Conservation (phyloP, 1,284 basidiomycete species). For the Ceratobasidium sp. region DNA sequence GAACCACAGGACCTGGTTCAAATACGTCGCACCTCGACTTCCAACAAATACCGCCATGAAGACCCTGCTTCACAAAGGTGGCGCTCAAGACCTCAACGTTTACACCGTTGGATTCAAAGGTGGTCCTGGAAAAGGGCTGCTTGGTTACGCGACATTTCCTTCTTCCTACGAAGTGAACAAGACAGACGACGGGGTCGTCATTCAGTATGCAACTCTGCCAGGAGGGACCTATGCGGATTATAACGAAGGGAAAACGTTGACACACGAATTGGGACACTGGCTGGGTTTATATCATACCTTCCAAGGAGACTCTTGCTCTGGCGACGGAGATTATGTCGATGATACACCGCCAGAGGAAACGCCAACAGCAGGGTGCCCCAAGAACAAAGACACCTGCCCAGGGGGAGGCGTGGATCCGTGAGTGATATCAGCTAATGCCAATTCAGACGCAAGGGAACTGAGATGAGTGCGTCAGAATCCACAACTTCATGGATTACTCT, state of each 20-base stretch:
- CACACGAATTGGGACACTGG: slow-evolving; percentile 48
- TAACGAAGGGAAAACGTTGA: slow-evolving; percentile 46
- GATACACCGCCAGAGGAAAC: slow-evolving; percentile 45
- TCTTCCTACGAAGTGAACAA: slow-evolving; percentile 37
- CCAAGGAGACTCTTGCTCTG: slow-evolving; percentile 46
- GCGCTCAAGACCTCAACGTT: slow-evolving; percentile 45
- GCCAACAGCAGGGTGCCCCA: slow-evolving; percentile 40
- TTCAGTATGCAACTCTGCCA: slow-evolving; percentile 44
- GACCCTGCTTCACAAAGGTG: slow-evolving; percentile 43
- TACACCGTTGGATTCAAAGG: slow-evolving; percentile 44
- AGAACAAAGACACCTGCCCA: slow-evolving; percentile 41
- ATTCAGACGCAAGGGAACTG: not conserved
- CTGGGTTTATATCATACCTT: slow-evolving; percentile 49
- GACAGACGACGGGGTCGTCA: slow-evolving; percentile 45
- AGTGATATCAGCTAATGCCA: slow-evolving; percentile 2
- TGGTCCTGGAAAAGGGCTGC: slow-evolving; percentile 36
- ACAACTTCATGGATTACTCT: slow-evolving; percentile 35
- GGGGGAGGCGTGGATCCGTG: slow-evolving; percentile 37
- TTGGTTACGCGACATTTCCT: slow-evolving; percentile 46
- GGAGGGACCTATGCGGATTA: slow-evolving; percentile 45
- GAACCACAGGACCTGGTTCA: slow-evolving; percentile 43
- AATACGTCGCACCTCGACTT: slow-evolving; percentile 41
- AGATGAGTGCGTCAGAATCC: not conserved
- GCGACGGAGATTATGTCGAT: slow-evolving; percentile 45
- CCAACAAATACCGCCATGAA: slow-evolving; percentile 45